phyloP scores from a whole-genome alignment of 1,284 basidiomycete genomes.

The Trichosporon inkin region DNA sequence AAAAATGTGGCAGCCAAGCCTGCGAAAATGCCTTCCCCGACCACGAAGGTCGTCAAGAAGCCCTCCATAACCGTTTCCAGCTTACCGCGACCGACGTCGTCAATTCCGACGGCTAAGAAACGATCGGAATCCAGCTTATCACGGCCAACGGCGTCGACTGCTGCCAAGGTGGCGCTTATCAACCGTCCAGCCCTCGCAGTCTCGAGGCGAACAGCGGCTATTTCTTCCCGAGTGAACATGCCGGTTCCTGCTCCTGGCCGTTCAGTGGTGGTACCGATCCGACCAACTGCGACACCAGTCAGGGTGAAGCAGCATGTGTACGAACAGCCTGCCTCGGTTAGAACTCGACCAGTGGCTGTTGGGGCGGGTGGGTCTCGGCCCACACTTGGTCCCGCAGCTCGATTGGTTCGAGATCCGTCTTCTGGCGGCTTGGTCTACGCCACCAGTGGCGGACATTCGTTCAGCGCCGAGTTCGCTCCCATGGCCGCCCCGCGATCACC shows the following conservation, averaged over 20 bases:
- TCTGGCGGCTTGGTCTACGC: conserved; percentile 1
- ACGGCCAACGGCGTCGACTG: not conserved
- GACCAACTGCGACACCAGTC: not conserved
- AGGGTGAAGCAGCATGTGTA: not conserved
- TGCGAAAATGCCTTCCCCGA: not conserved
- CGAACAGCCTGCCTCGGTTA: not conserved
- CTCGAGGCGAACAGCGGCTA: not conserved
- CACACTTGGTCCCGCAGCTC: conserved; percentile 7
- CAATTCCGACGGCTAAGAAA: conserved; percentile 2
- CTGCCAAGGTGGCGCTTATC: not conserved
- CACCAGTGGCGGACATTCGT: not conserved
- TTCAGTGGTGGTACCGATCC: not conserved
- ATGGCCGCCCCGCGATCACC: not conserved
- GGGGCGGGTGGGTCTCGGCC: not conserved
- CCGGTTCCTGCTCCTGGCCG: not conserved
- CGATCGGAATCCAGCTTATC: not conserved
- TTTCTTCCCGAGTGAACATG: not conserved
- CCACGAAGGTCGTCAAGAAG: not conserved
- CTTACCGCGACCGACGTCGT: not conserved
- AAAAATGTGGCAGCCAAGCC: not conserved
- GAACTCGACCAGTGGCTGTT: not conserved
- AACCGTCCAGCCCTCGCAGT: not conserved
- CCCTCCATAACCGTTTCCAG: not conserved
- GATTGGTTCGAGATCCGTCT: conserved; percentile 3
- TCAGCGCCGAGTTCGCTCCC: not conserved